These are phyloP conservation scores for Helminthosporium solani DNA, from an alignment of 2,329 filamentous ascomycete genomes.

Conservation along the genomic window DNA sequence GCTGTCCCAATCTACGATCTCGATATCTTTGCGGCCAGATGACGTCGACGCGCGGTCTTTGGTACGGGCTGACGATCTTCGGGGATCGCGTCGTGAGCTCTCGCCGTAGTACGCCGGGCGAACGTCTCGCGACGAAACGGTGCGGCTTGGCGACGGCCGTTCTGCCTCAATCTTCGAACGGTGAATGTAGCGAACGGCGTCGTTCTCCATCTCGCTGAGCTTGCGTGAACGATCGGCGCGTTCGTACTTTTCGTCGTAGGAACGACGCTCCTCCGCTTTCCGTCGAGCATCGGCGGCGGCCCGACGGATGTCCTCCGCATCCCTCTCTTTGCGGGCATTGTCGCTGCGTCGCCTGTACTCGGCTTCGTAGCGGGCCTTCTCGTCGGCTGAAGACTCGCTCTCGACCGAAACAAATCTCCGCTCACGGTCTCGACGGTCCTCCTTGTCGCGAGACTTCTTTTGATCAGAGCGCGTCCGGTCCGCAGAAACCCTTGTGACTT, in stretches of 20 bases:
- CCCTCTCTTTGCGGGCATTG: constrained; percentile 20
- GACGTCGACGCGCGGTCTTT: constrained; percentile 30
- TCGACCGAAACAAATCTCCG: constrained; percentile 36
- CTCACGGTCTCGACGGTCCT: constrained; percentile 43
- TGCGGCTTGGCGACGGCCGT: constrained; percentile 29
- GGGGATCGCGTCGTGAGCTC: constrained; percentile 29
- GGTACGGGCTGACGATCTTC: constrained; percentile 38
- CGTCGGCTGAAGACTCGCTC: constrained; percentile 37
- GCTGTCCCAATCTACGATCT: constrained; percentile 37
- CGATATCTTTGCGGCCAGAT: constrained; percentile 27
- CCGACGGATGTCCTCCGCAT: constrained; percentile 14
- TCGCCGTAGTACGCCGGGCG: constrained; percentile 26
- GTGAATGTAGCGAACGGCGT: constrained; percentile 34
- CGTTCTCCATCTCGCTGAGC: constrained; percentile 25
- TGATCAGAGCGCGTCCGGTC: constrained; percentile 45
- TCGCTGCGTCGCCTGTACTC: constrained; percentile 33
- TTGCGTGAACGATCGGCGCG: constrained; percentile 24
- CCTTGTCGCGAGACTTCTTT: constrained; percentile 43
- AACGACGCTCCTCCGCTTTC: constrained; percentile 31
- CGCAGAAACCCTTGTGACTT: constrained; percentile 27
- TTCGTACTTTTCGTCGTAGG: constrained; percentile 25
- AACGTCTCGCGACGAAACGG: constrained; percentile 33
- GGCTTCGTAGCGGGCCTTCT: constrained; percentile 35
- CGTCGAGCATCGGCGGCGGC: constrained; percentile 25
- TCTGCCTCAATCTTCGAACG: constrained; percentile 27